These are phyloP conservation scores for Erigeron canadensis DNA, from an alignment of 129 eudicot species.

Conservation along the genomic window DNA sequence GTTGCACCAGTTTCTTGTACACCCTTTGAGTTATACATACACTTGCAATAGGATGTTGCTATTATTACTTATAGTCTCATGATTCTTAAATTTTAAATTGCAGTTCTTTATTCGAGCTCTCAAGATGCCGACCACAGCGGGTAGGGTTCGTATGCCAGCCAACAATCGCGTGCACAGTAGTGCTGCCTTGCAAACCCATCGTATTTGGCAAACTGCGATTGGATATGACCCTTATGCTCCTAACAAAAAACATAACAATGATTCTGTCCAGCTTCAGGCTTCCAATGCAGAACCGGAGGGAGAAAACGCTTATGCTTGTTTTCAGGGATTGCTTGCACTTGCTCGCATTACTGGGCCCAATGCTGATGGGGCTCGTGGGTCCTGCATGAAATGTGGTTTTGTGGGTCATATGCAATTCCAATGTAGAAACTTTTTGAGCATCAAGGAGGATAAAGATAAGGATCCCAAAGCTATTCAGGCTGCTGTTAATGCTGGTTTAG, in stretches of 20 bases:
- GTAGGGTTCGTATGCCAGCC: conserved; percentile 99
- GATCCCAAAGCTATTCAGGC: conserved; percentile 68
- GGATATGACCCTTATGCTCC: conserved; percentile 97
- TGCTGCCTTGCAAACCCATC: too few species aligned
- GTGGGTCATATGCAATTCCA: conserved; percentile 89
- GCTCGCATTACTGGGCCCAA: conserved; percentile 69
- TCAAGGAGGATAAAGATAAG: conserved; percentile 63
- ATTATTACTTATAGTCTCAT: not conserved
- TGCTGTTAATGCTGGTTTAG: conserved; percentile 71
- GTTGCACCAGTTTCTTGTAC: too few species aligned
- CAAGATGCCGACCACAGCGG: conserved; percentile 99
- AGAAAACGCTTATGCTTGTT: conserved; percentile 84
- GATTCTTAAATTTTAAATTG: conserved; percentile 6
- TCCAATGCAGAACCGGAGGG: conserved; percentile 56
- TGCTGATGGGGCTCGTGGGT: conserved; percentile 88
- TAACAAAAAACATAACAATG: conserved; percentile 63
- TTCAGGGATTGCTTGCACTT: conserved; percentile 84
- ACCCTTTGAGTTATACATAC: too few species aligned
- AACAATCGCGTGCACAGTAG: conserved; percentile 97
- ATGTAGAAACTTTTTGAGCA: conserved; percentile 81
- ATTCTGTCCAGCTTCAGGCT: conserved; percentile 43
- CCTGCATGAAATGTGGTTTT: conserved; percentile 89
- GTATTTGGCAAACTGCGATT: conserved; percentile 97
- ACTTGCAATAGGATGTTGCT: not conserved
- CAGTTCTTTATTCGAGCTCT: conserved; percentile 24